Evolutionary conservation across 208 protist species (phyloP).

Genomic region (Leishmania mexicana): DNA sequence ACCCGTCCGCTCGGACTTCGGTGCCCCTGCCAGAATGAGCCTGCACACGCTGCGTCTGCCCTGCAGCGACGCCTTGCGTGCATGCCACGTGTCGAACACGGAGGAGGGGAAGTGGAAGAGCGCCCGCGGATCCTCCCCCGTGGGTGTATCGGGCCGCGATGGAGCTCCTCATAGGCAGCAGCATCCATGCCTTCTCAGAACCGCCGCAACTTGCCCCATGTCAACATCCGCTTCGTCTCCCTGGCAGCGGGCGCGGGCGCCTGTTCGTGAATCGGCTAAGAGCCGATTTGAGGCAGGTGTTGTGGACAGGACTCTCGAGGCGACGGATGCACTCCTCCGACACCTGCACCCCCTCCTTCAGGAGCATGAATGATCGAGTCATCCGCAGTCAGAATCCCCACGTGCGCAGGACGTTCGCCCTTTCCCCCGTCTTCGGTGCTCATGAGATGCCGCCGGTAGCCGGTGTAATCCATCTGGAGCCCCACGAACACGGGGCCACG

Average conservation of each 20-base stretch:
- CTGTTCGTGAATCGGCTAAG: not conserved
- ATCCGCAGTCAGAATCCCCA: not conserved
- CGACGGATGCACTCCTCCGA: not conserved
- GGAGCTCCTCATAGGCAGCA: not conserved
- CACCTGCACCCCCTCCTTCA: not conserved
- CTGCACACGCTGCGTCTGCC: no score
- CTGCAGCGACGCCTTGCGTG: not conserved
- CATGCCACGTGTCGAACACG: not conserved
- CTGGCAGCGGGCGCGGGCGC: not conserved
- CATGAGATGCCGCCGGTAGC: not conserved
- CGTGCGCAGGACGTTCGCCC: not conserved
- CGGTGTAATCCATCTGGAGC: not conserved
- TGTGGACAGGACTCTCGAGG: not conserved
- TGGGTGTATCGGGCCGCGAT: not conserved
- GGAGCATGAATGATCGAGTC: not conserved
- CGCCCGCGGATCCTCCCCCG: not conserved
- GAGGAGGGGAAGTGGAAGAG: not conserved
- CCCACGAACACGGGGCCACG: not conserved
- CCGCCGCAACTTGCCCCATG: not conserved
- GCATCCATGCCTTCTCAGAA: not conserved
- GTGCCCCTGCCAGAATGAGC: not conserved
- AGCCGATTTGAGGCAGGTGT: not conserved
- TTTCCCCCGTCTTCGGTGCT: not conserved
- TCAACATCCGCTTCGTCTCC: not conserved
- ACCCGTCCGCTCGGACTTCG: not conserved